phyloP scores from a whole-genome alignment of 176 grass and related monocot species.

The Aegilops tauschii region DNA sequence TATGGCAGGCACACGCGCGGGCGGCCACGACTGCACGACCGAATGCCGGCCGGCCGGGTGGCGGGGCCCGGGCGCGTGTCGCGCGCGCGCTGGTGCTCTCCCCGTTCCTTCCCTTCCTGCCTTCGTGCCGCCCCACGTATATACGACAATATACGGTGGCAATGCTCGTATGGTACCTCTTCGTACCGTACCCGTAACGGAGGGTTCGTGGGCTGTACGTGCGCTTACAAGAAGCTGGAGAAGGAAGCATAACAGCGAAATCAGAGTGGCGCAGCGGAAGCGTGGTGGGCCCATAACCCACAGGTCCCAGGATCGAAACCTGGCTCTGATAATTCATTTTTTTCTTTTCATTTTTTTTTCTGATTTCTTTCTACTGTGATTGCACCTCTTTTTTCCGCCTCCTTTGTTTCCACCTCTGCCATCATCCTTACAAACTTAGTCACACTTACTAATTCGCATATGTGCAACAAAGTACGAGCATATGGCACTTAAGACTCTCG shows the following conservation, averaged over 20 bases:
- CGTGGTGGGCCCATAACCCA: conserved; percentile 98
- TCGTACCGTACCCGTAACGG: too few relatives aligned
- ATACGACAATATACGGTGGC: not conserved
- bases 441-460: not conserved
- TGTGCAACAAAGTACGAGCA: too few relatives aligned
- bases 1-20: not conserved
- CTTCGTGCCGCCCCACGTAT: not conserved
- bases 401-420: not conserved
- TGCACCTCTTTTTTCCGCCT: not conserved
- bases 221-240: too few relatives aligned
- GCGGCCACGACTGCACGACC: conserved; percentile 9
- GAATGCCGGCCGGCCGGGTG: not conserved
- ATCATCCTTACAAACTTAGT: not conserved
- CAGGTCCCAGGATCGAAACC: conserved; percentile 87
- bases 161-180: not conserved
- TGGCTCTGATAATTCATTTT: conserved; percentile 53
- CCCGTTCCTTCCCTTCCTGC: not conserved
- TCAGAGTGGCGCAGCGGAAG: conserved; percentile 93
- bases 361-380: not conserved
- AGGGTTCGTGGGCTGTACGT: too few relatives aligned
- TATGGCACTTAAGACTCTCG: too few relatives aligned
- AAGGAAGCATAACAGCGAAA: fast-evolving
- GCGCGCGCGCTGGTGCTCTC: not conserved
- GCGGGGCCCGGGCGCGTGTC: conserved; percentile 26
- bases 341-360: not conserved